These are phyloP conservation scores for Sclerotinia subarctica DNA, from an alignment of 2,329 filamentous ascomycete species.

Conservation along the genomic window DNA sequence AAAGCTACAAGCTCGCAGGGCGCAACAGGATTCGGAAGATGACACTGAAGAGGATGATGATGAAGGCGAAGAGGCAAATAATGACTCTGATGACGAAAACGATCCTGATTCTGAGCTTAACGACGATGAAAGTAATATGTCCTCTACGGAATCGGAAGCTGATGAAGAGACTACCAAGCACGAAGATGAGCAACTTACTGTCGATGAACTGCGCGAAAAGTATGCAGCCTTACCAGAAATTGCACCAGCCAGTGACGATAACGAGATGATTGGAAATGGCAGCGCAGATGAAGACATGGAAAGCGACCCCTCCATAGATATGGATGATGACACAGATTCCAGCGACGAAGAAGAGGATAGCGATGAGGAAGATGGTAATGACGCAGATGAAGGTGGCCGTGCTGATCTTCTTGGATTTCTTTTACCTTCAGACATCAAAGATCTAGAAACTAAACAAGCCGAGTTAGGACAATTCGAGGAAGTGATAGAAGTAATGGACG, in stretches of 20 bases:
- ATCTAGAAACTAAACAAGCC: constrained; percentile 37
- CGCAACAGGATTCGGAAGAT: constrained; percentile 51
- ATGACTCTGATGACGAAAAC: constrained; percentile 39
- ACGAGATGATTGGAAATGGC: constrained; percentile 34
- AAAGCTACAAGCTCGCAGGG: constrained; percentile 61
- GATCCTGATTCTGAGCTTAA: constrained; percentile 39
- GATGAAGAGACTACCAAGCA: constrained; percentile 47
- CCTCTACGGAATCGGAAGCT: constrained; percentile 59
- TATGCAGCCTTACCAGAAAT: constrained; percentile 61
- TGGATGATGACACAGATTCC: constrained; percentile 42
- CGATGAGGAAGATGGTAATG: constrained; percentile 46
- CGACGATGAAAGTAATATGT: constrained; percentile 56
- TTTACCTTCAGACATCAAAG: constrained; percentile 35
- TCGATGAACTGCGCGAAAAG: constrained; percentile 66
- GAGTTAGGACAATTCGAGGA: constrained; percentile 19
- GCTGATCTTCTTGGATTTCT: constrained; percentile 41
- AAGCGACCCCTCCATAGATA: constrained; percentile 29
- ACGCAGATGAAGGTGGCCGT: constrained; percentile 39
- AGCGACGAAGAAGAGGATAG: constrained; percentile 62
- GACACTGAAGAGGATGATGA: constrained; percentile 43
- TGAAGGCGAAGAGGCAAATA: constrained; percentile 32
- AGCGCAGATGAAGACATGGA: constrained; percentile 31
- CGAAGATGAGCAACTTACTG: constrained; percentile 63
- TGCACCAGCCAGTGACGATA: constrained; percentile 35
- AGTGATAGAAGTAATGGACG: constrained; percentile 16